Percentiles rank a stretch among this genome's conserved stretches.
Conservation (phyloP, 345 rosid species). For the Corymbia maculata region DNA sequence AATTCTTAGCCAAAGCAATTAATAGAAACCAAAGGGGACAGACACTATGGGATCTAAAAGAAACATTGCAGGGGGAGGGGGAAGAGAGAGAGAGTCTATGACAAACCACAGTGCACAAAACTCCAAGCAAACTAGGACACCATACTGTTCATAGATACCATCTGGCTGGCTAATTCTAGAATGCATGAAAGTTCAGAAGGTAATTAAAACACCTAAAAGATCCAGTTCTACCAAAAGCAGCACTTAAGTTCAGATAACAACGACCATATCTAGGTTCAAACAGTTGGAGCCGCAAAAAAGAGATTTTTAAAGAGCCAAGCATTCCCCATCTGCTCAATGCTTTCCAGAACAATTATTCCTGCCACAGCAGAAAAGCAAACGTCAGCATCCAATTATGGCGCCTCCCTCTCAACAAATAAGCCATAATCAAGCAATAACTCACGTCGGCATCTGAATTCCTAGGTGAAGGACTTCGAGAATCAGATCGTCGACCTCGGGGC, state of each 20-base stretch:
- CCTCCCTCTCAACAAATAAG: neutral
- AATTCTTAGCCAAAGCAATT: neutral
- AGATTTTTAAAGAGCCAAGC: neutral
- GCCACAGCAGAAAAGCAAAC: neutral
- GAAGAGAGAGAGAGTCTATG: neutral
- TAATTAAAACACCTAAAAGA: neutral
- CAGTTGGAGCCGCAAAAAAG: neutral
- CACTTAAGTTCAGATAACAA: neutral
- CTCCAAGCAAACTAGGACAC: neutral
- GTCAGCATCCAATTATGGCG: neutral
- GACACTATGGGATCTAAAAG: neutral
- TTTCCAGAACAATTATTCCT: neutral
- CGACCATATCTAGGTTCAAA: neutral
- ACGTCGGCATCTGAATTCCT: neutral
- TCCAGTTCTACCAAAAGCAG: neutral
- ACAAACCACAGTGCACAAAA: neutral
- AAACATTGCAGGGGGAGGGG: neutral
- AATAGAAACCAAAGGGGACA: neutral
- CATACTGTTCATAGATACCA: neutral
- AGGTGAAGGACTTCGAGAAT: conserved; percentile 12
- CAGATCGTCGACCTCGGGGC: conserved; percentile 15
- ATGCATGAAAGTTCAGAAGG: neutral
- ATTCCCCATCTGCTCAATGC: neutral
- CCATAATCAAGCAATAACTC: neutral
- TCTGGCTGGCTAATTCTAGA: neutral